These are phyloP conservation scores for Sutorius australiensis DNA, from an alignment of 768 basidiomycete genomes.

Conservation along the genomic window DNA sequence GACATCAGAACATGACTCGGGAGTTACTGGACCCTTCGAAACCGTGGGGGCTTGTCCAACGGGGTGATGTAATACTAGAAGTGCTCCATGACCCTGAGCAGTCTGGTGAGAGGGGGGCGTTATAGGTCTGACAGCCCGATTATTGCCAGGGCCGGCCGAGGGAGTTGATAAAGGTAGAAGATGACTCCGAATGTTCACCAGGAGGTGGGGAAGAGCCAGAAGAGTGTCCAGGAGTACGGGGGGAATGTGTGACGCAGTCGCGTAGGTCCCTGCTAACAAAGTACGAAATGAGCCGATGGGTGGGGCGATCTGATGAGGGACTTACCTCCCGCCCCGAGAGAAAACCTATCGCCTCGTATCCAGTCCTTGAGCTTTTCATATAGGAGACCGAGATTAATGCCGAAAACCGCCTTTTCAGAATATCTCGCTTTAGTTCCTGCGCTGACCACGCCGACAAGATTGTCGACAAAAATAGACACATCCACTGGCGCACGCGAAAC, in stretches of 20 bases:
- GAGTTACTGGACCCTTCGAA: conserved; percentile 7
- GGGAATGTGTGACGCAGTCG: conserved; percentile 67
- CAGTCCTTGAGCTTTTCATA: conserved; percentile 46
- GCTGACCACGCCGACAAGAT: conserved; percentile 56
- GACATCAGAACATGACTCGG: conserved; percentile 11
- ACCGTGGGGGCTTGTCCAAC: conserved; percentile 5
- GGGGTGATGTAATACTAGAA: conserved; percentile 3
- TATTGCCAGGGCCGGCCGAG: conserved; percentile 32
- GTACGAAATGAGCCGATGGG: conserved; percentile 7
- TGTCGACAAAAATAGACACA: conserved; percentile 54
- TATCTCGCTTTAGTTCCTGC: conserved; percentile 41
- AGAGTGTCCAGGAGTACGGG: conserved; percentile 58
- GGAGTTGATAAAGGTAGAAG: conserved; percentile 50
- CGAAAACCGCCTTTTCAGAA: conserved; percentile 40
- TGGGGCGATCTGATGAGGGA: conserved; percentile 1
- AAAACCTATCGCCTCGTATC: conserved; percentile 64
- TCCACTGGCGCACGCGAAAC: conserved; percentile 54
- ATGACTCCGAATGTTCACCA: conserved; percentile 60
- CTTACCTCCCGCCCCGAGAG: conserved; percentile 78
- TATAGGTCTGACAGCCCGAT: conserved; percentile 20
- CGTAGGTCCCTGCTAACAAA: conserved; percentile 63
- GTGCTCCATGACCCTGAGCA: conserved; percentile 1
- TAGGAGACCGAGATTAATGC: conserved; percentile 41
- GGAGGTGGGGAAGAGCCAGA: conserved; percentile 60
- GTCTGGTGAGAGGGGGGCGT: conserved; percentile 10